Conservation (phyloP, 2,329 filamentous ascomycete genomes). For the Beauveria sp. region DNA sequence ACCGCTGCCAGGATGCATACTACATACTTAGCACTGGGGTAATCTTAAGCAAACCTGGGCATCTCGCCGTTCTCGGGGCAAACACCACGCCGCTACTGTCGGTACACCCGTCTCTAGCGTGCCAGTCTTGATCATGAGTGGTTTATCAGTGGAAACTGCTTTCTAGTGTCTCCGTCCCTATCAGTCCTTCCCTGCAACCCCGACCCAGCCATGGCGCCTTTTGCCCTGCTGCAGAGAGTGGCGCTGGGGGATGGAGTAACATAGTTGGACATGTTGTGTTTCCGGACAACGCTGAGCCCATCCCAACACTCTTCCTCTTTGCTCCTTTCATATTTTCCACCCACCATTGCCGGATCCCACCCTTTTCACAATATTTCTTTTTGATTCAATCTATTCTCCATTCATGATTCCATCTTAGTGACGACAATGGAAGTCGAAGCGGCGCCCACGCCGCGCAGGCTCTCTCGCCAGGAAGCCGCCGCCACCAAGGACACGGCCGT, state of each 20-base stretch:
- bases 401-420: background rate
- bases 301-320: background rate
- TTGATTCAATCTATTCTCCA: background rate
- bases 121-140: background rate
- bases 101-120: conserved; percentile 1
- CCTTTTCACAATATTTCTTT: background rate
- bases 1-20: no score
- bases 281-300: background rate
- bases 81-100: background rate
- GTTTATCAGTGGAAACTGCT: background rate
- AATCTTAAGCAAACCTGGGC: background rate
- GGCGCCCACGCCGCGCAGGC: conserved; percentile 1
- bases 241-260: background rate
- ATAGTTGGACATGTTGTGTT: background rate
- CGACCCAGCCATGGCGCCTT: background rate
- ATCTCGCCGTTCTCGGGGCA: background rate
- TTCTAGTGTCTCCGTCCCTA: conserved; percentile 2
- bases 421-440: conserved; percentile 4
- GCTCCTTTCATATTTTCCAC: background rate
- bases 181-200: background rate
- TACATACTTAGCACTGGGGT: no score
- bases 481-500: background rate
- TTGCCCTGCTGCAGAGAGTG: background rate
- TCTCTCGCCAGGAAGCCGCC: background rate
- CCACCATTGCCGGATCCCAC: no score